Evolutionary conservation across 2,329 filamentous ascomycete species (phyloP).

Genomic region (Cladosporium colombiae): DNA sequence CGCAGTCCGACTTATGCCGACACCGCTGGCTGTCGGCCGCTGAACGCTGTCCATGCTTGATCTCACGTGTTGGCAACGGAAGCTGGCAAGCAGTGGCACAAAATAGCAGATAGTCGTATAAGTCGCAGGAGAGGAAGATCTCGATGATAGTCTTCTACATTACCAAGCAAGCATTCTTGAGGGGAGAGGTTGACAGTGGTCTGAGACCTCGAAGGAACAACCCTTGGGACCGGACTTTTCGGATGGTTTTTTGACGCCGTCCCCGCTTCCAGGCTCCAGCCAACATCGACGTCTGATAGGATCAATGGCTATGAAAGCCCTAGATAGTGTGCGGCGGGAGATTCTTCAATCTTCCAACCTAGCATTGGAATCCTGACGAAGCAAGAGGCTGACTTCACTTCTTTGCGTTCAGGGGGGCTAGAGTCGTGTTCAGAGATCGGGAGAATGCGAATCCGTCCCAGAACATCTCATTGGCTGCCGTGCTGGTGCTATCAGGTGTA

Average conservation of each 20-base stretch:
- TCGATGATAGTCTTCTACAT: neutral
- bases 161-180: conserved; percentile 8
- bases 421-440: too few relatives aligned
- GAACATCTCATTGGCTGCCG: neutral
- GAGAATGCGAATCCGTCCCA: neutral
- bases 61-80: neutral
- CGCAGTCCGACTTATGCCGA: neutral
- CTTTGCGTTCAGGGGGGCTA: too few relatives aligned
- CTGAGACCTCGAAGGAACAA: neutral
- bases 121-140: neutral
- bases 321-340: too few relatives aligned
- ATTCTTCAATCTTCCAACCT: neutral
- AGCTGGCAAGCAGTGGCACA: neutral
- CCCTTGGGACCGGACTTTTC: too few relatives aligned
- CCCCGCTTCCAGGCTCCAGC: conserved; percentile 9
- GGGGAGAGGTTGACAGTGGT: neutral
- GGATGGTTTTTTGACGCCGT: neutral
- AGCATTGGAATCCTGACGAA: neutral
- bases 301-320: neutral
- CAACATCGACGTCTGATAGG: neutral
- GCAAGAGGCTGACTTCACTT: too few relatives aligned
- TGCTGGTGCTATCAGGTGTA: neutral
- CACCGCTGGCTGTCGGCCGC: neutral
- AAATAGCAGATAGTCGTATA: neutral
- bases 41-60: conserved; percentile 2